Percentiles rank a stretch among this genome's conserved stretches.
Evolutionary conservation across 495 filamentous ascomycete species (phyloP).

Genomic region (Talaromyces borbonicus): DNA sequence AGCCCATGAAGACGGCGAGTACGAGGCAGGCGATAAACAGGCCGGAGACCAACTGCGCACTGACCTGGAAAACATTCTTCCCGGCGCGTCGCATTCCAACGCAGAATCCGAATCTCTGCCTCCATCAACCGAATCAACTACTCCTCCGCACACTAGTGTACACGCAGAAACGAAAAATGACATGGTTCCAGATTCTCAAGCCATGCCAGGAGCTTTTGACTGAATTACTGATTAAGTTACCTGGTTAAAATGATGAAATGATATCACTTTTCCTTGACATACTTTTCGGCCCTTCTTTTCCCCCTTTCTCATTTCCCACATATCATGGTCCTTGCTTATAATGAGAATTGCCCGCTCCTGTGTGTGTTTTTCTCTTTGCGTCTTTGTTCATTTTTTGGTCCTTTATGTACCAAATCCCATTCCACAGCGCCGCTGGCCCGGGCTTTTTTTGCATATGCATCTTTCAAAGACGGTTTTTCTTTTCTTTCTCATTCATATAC

Average conservation of each 20-base stretch:
- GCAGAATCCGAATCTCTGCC: background rate
- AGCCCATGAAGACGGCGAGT: background rate
- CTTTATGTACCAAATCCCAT: no score
- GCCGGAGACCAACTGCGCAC: background rate
- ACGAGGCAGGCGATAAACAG: background rate
- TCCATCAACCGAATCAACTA: background rate
- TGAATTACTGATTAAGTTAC: no score
- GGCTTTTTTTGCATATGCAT: no score
- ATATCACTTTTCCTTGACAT: background rate
- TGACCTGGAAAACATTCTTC: conserved; percentile 1
- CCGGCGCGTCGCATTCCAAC: conserved; percentile 6
- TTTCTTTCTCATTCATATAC: conserved; percentile 2
- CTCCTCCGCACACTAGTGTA: background rate
- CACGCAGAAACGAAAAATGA: background rate
- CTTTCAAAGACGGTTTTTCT: conserved; percentile 9
- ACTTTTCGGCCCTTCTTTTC: background rate
- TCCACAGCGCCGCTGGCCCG: no score
- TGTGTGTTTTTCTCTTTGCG: background rate
- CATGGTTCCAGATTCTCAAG: background rate
- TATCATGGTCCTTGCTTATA: no score
- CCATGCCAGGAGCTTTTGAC: conserved; percentile 10
- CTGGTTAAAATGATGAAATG: no score
- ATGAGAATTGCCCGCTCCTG: no score
- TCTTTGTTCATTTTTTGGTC: background rate
- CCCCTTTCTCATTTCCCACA: background rate